Base-by-base conservation (phyloP, 441 rosid genomes). In the Bocquillonia castaneifolia region DNA sequence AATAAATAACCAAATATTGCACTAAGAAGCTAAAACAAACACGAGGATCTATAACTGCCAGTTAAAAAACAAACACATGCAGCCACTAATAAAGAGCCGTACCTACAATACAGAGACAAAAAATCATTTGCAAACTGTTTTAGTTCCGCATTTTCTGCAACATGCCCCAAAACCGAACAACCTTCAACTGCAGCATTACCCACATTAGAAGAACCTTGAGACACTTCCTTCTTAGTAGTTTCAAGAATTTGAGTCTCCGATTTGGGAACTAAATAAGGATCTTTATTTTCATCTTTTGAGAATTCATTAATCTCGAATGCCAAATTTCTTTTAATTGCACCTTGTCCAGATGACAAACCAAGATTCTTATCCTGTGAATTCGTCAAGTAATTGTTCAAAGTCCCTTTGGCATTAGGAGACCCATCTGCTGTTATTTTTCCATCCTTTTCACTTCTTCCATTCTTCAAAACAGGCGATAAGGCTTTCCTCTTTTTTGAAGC, bases 21-120 rank as follows among this genome's bases (percentile, higher is more conserved):
- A 20, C 37, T 7, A 74, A 37, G 69, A 44, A 59, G 20, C 36
- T 36, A 71, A 50, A 54, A 68, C 57, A 6, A 31, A 42, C 34
- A 34, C 25, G 32, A 15, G 2, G 3, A 29, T 10, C 31, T 18
- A 60, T 20, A 9, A 37, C 28, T 17, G 20, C 34, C 28, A 51
- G 18, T 50, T 31, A 13, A 59, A 10, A 5, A 34, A 1, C 6
- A 28, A 66, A 22, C 23, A 37, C 28, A 47, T 5, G 34, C 3
- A 55, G 36, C 36, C 4, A 9, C 18, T 1, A 28, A 61, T 31
- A 42, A 64, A 64, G 56, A 50, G 70, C 66, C 61, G 65, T 91
- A 93, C 99, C 99, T 80, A 75, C 96, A 89, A 78, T 91, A 89
- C 79, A 93, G 74, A 76, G 99, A 91, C 87, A 93, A 79, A 73